phyloP scores from a whole-genome alignment of 495 filamentous ascomycete genomes.

The Penicillium verhagenii region DNA sequence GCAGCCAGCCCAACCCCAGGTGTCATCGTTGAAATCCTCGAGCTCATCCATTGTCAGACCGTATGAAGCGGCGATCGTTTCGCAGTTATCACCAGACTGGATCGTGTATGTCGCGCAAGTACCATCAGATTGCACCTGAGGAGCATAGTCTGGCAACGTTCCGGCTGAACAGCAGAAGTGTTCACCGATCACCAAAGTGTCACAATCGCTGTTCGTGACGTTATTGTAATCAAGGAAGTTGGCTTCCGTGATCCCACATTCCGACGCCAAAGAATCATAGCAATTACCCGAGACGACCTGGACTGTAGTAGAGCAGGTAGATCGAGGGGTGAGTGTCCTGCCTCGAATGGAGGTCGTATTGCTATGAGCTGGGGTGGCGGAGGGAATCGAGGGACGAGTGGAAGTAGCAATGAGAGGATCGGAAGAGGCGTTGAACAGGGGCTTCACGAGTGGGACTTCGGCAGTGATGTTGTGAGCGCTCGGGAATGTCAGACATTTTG shows the following conservation, averaged over 20 bases:
- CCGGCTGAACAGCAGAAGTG: background rate
- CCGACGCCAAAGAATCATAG: background rate
- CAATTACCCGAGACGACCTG: background rate
- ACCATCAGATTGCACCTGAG: background rate
- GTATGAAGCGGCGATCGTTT: background rate
- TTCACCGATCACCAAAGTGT: background rate
- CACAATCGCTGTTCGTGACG: too few relatives aligned
- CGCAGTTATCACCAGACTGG: background rate
- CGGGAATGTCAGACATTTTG: constrained; percentile 27
- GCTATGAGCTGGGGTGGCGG: too few relatives aligned
- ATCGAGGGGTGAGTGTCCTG: background rate
- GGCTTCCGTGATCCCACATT: too few relatives aligned
- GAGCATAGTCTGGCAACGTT: background rate
- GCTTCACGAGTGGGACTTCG: background rate
- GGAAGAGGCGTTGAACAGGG: background rate
- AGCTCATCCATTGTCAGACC: background rate
- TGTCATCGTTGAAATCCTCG: background rate
- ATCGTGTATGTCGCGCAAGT: background rate
- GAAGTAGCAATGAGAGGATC: background rate
- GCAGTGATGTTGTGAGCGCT: constrained; percentile 14
- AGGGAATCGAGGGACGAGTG: too few relatives aligned
- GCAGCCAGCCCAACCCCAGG: constrained; percentile 2
- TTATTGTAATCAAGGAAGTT: too few relatives aligned
- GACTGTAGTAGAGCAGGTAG: background rate
- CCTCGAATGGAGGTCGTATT: background rate